These are phyloP conservation scores for Sporothrix mexicana DNA, from an alignment of 2,329 filamentous ascomycete species.

Conservation along the genomic window DNA sequence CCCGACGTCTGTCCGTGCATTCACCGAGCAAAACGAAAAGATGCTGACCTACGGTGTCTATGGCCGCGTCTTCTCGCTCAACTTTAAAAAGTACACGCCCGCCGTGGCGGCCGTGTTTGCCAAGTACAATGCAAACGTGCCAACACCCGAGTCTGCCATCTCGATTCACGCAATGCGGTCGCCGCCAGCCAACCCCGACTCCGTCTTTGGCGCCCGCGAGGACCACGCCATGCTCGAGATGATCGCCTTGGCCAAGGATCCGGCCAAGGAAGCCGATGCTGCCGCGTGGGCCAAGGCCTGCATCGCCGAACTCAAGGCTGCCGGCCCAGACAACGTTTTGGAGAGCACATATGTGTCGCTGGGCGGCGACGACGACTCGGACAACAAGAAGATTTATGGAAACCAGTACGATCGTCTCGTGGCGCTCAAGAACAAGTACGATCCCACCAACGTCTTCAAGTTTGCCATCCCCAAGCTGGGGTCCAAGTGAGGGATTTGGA, in stretches of 20 bases:
- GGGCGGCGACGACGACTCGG: constrained; percentile 1
- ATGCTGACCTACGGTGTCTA: constrained; percentile 20
- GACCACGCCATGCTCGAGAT: constrained; percentile 26
- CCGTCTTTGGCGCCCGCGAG: constrained; percentile 17
- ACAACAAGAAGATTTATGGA: constrained; percentile 36
- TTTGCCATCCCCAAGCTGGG: constrained; percentile 1
- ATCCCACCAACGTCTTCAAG: constrained; percentile 23
- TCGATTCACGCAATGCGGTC: constrained; percentile 20
- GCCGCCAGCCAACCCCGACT: background rate
- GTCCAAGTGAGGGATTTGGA: background rate
- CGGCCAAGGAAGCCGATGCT: background rate
- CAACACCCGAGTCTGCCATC: background rate
- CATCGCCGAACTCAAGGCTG: background rate
- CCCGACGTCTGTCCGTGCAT: background rate
- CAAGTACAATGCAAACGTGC: constrained; percentile 14
- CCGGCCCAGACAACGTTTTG: constrained; percentile 12
- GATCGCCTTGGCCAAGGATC: background rate
- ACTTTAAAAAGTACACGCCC: constrained; percentile 20
- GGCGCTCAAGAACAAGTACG: constrained; percentile 27
- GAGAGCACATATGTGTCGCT: constrained; percentile 24
- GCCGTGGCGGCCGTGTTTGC: background rate
- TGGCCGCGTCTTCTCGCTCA: constrained; percentile 19
- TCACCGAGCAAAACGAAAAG: constrained; percentile 17
- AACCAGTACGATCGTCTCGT: constrained; percentile 22
- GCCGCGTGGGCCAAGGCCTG: constrained; percentile 12